Evolutionary conservation across 2,329 filamentous ascomycete species (phyloP), one percentile per base, ranked within the genome.

Genomic region (Huntiella bhutanensis): DNA sequence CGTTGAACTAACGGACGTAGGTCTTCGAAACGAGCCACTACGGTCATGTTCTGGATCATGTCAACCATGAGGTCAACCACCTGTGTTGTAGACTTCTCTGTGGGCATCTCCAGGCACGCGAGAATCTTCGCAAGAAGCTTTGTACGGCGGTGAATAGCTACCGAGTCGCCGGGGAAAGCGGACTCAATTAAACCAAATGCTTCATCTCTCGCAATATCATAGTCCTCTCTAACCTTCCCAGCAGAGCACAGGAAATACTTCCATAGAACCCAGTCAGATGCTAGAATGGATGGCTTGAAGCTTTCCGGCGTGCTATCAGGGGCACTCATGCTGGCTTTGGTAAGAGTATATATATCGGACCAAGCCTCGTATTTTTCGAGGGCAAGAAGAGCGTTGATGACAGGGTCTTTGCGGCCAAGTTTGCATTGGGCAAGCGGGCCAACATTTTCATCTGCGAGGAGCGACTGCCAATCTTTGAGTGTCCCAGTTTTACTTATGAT

Each of bases 381-480:
- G 7, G 57, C 60, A 4, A 55, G 49, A 4, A 68, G 54, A 0
- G 59, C 57, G n/a, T 66, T 61, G n/a, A 63, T 54, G 10, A 70
- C 58, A 0, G 68, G 53, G 49, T 69, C 63, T 50, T 71, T 72
- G 42, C 64, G 63, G 3, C 67, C 68, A 15, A 62, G 55, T 13
- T 56, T 59, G 39, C 72, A 64, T 51, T 70, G 66, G 15, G 55
- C 54, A 3, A 66, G 53, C 0, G 67, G 67, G 0, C 62, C 63
- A 6, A 69, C 61, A 0, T 60, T 52, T 0, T 62, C 56, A 38
- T 65, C 64, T 3, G 54, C 48, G 0, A 66, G 54, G 5, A 64
- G 57, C 34, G 63, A 62, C 1, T 61, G 50, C 48, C 62, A 64
- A 38, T 69, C 67, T 0, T 61, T 61, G 1, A 56, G 54, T 1